Evolutionary conservation across 768 basidiomycete species (phyloP).

Genomic region (Mycena chlorophos): DNA sequence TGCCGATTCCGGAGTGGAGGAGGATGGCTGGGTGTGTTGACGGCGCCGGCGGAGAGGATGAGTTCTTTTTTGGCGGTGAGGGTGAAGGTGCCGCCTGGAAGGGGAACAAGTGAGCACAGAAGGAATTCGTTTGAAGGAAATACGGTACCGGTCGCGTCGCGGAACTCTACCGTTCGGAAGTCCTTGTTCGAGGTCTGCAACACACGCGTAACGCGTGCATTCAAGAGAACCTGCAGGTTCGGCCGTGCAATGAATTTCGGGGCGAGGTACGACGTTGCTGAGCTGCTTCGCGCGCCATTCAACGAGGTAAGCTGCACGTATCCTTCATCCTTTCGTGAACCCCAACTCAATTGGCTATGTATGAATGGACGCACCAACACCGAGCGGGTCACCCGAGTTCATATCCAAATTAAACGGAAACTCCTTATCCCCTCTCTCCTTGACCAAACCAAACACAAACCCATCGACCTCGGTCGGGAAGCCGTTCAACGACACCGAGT

Average conservation of each 20-base stretch:
- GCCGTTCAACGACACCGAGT: slow-evolving; percentile 23
- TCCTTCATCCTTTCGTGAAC: slow-evolving; percentile 4
- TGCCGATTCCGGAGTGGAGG: slow-evolving; percentile 29
- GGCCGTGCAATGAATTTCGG: slow-evolving; percentile 6
- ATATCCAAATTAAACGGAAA: slow-evolving; percentile 38
- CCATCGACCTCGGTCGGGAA: slow-evolving; percentile 24
- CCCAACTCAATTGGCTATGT: not conserved
- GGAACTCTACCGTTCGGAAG: slow-evolving; percentile 16
- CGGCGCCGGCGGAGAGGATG: not conserved
- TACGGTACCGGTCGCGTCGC: not conserved
- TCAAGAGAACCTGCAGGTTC: slow-evolving; percentile 23
- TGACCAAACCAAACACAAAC: slow-evolving; percentile 25
- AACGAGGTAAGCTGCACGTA: slow-evolving; percentile 15
- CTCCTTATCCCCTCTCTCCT: slow-evolving; percentile 22
- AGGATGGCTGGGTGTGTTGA: not conserved
- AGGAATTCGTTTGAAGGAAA: not conserved
- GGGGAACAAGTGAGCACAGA: not conserved
- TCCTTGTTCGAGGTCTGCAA: not conserved
- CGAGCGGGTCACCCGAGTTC: slow-evolving; percentile 30
- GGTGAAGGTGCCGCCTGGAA: not conserved
- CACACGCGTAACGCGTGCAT: slow-evolving; percentile 23
- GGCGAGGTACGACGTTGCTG: slow-evolving; percentile 20
- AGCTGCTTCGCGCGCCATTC: slow-evolving; percentile 15
- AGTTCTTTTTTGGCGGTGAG: not conserved
- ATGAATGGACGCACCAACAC: slow-evolving; percentile 9